Evolutionary conservation across 2,329 filamentous ascomycete genomes (phyloP), one percentile per base, ranked within the genome.

Genomic region (Penicillium fuscoglaucum): DNA sequence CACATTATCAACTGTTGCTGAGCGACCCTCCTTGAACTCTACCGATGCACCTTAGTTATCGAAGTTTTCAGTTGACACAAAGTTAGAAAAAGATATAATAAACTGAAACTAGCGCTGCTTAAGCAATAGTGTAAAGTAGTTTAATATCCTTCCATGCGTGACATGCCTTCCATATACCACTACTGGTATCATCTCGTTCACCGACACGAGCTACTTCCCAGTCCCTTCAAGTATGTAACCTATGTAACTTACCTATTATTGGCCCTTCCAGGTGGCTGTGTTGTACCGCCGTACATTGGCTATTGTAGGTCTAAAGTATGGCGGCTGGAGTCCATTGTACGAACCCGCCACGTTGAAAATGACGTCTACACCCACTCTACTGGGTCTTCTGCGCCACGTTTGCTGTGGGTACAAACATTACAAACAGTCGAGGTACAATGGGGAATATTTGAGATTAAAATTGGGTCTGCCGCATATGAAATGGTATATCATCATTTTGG

Each of bases 291-390:
- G 19, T 21, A 17, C 28, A 31, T 31, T 5, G 43, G 13, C n/a
- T 46, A 31, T 31, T 31, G 12, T 21, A 31, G 3, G 6, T 17
- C 17, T 2, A 33, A 33, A 33, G 33, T 21, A 31, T 21, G 28
- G 44, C 12, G n/a, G 13, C 45, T 31, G 9, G 29, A 17, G 19
- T 24, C 19, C 9, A 48, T 24, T 48, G 21, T 48, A 48, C 21
- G 17, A 33, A 33, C 37, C 52, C 52, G 35, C 28, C 45, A 43
- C 52, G 28, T 43, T 49, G 21, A 19, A 28, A 28, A 50, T 55
- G 52, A 55, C 52, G 44, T 55, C 15, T 41, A 19, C 26, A 29
- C 12, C 52, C 45, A 52, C 39, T n/a, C 26, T 9, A 39, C n/a
- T 12, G 33, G 35, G 19, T 33, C 37, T 52, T 35, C 19, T 5